Conservation (phyloP, 257 asterid genomes). For the Phtheirospermum japonicum region DNA sequence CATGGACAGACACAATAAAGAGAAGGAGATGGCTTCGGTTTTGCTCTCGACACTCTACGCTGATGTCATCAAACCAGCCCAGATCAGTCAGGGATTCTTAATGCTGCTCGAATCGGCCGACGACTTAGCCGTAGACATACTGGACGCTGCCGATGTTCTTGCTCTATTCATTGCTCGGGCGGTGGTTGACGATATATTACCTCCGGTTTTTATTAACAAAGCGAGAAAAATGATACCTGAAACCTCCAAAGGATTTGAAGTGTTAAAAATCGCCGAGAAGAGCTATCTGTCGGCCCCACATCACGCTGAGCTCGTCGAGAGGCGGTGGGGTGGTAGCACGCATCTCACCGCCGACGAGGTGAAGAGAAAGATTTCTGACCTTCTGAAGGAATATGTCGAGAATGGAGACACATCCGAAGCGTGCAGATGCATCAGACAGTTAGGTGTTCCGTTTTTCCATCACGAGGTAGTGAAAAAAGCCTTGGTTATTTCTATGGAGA, state of each 20-base stretch:
- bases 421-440: constrained; percentile 78
- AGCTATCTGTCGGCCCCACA: constrained; percentile 99
- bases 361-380: constrained; percentile 82
- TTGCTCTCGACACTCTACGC: constrained; percentile 92
- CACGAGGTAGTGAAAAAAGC: constrained; percentile 98
- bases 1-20: constrained; percentile 94
- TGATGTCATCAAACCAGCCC: constrained; percentile 69
- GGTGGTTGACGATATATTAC: constrained; percentile 91
- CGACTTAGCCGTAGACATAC: constrained; percentile 83
- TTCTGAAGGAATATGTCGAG: constrained; percentile 75
- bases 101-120: constrained; percentile 95
- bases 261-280: constrained; percentile 75
- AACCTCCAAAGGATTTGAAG: constrained; percentile 74
- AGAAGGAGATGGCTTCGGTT: constrained; percentile 97
- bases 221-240: constrained; percentile 71
- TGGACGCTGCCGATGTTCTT: constrained; percentile 84
- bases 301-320: constrained; percentile 96
- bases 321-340: constrained; percentile 98
- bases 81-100: constrained; percentile 73
- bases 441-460: constrained; percentile 90
- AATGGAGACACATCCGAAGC: constrained; percentile 93
- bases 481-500: constrained; percentile 80
- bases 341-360: constrained; percentile 85
- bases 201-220: constrained; percentile 81
- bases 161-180: constrained; percentile 89